Conservation (phyloP, 352 stramenopile genomes). For the Thalassiosira ordinaria region DNA sequence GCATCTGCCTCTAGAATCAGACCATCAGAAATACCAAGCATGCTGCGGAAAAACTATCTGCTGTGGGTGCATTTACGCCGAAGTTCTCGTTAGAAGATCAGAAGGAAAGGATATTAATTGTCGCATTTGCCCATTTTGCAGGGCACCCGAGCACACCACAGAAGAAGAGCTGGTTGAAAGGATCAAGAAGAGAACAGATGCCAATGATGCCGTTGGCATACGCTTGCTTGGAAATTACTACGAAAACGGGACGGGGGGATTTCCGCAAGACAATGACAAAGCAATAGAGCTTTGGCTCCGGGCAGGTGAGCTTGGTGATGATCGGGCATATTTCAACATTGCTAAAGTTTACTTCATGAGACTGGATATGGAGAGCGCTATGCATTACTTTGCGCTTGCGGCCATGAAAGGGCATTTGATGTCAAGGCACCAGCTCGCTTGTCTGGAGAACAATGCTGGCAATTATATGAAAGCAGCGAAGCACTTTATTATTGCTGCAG, state of each 20-base stretch:
- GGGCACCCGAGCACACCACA: background rate
- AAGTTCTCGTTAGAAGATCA: background rate
- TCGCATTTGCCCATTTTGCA: constrained; percentile 21
- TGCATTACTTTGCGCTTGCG: constrained; percentile 25
- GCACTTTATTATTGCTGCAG: background rate
- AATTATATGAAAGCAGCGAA: background rate
- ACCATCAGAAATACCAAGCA: background rate
- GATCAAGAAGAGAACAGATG: background rate
- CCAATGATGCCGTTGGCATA: background rate
- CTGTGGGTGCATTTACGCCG: background rate
- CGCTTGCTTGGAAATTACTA: background rate
- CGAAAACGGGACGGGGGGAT: background rate
- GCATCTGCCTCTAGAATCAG: background rate
- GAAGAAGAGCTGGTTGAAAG: background rate
- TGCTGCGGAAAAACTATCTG: background rate
- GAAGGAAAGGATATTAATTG: too few species aligned
- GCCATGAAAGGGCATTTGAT: constrained; percentile 22
- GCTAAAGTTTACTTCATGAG: background rate
- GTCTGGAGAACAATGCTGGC: background rate
- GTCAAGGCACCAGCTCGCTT: constrained; percentile 18
- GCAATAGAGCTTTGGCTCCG: constrained; percentile 12
- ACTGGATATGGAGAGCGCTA: constrained; percentile 30
- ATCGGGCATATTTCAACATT: background rate
- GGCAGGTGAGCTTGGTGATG: constrained; percentile 1
- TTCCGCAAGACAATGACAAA: background rate